Evolutionary conservation across 139 green algal species (phyloP), one percentile per base, ranked within the genome.

Genomic region (Gonium pectorale): DNA sequence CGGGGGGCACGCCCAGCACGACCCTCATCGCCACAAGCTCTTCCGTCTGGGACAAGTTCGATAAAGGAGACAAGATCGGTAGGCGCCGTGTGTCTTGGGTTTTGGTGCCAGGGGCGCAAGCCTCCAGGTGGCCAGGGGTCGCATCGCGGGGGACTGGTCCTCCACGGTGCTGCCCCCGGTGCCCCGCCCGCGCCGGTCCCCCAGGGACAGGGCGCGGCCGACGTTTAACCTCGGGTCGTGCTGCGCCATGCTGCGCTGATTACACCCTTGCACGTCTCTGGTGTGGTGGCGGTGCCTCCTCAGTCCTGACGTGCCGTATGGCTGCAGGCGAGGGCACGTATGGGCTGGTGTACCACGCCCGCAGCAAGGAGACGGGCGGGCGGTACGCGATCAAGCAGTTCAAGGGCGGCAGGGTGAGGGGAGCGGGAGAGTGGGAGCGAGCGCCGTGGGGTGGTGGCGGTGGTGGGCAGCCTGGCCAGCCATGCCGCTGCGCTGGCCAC

Each of bases 351-450:
- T 94, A 92, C 68, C 83, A 92, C 8, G 90, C 90, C 6, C 66
- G 74, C 9, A 86, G 63, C 80, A 90, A 90, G 37, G 88, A 89
- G 15, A 89, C 63, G 43, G 84, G 84, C 44, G 86, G 73, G n/a
- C 79, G 92, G 51, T 91, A 87, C 54, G 93, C 93, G 7, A 87
- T 96, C 78, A 96, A 96, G 72, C 92, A 93, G 43, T 94, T 95
- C 81, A 96, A 96, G 64, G 88, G 85, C 13, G 89, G 84, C 5
- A 72, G 90, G 86, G 92, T 93, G 37, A 27, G 90, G 35, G 37
- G 27, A 1, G 5, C n/a, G 0, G 33, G 3, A 0, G 31, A 17
- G 49, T 52, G 2, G 37, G 66, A 9, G 31, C 2, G 40, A 7
- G 29, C 29, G 29, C 5, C 7, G 60, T 67, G 9, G 29, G 21